These are phyloP conservation scores for Exutisphaerella laricina DNA, from an alignment of 2,329 filamentous ascomycete genomes.

Conservation along the genomic window DNA sequence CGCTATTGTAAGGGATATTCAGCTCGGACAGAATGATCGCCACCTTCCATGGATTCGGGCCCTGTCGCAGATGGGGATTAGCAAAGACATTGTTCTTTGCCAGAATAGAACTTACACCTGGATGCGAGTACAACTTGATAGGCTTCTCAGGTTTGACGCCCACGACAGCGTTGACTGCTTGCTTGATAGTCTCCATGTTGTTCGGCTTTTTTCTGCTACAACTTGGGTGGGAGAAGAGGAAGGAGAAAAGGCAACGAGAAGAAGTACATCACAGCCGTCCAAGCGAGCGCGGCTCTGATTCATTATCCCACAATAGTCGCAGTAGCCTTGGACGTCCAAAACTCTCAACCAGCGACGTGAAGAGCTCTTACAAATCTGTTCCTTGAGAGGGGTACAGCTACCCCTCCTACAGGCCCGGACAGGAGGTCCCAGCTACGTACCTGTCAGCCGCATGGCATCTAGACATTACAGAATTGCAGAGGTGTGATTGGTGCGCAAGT, in stretches of 20 bases:
- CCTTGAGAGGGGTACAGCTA: no score
- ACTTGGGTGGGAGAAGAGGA: neutral
- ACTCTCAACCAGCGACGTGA: no score
- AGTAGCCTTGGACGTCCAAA: no score
- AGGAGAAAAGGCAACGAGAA: neutral
- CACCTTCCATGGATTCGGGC: constrained; percentile 42
- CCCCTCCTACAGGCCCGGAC: no score
- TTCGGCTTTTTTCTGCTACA: neutral
- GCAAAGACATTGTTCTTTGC: neutral
- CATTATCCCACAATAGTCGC: no score
- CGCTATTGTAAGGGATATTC: constrained; percentile 35
- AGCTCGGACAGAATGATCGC: constrained; percentile 42
- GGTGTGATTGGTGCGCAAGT: no score
- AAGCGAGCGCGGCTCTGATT: neutral
- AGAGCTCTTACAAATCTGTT: no score
- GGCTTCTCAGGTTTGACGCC: constrained; percentile 11
- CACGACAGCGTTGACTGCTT: neutral
- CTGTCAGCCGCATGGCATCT: neutral
- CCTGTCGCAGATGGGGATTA: constrained; percentile 9
- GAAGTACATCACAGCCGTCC: neutral
- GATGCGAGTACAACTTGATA: constrained; percentile 27
- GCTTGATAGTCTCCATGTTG: constrained; percentile 4
- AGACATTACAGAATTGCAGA: no score
- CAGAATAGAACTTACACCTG: constrained; percentile 11
- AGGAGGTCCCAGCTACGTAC: no score